Evolutionary conservation across 345 rosid genomes (phyloP), one percentile per base, ranked within the genome.

Genomic region (Salix koriyanagi): DNA sequence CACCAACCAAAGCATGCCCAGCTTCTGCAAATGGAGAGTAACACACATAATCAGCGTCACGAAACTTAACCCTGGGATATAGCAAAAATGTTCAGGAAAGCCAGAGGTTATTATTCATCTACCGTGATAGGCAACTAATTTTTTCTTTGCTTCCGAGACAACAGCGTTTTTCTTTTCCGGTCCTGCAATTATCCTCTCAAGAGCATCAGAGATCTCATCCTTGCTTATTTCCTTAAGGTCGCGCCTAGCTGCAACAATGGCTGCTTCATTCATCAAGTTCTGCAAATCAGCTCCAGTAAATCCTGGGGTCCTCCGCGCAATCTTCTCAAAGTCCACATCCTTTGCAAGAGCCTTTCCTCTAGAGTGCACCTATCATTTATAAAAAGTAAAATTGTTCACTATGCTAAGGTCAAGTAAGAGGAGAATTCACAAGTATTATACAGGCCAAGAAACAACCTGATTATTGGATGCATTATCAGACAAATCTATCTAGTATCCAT

Each of bases 91-190:
- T 13, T 15, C 0, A 32, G 19, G 23, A 64, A 52, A 69, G 56
- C 23, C 23, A 9, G n/a, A 70, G 7, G 21, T 28, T 14, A 37
- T 12, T 12, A 60, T 25, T 70, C 16, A 48, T 68, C 67, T 85
- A 93, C 97, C 99, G 44, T 96, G 99, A 75, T 93, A 91, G 50
- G 98, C 98, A 74, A 96, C 99, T 75, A 96, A 79, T 80, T 87
- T 93, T 84, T 92, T 93, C 88, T 93, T 96, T 77, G 92, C 97
- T 0, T 93, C 99, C 4, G 98, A 90, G 76, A 96, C 97, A 21
- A 96, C 98, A 30, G 97, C 98, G 79, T 93, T 96, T 79, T 96
- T 96, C 91, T 93, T 96, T 87, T 96, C 99, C 8, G 99, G 99
- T 74, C 99, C 98, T 41, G 98, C 99, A 84, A 93, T 96, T 72